phyloP scores from a whole-genome alignment of 1,284 basidiomycete genomes.

The Phlebopus sp. region DNA sequence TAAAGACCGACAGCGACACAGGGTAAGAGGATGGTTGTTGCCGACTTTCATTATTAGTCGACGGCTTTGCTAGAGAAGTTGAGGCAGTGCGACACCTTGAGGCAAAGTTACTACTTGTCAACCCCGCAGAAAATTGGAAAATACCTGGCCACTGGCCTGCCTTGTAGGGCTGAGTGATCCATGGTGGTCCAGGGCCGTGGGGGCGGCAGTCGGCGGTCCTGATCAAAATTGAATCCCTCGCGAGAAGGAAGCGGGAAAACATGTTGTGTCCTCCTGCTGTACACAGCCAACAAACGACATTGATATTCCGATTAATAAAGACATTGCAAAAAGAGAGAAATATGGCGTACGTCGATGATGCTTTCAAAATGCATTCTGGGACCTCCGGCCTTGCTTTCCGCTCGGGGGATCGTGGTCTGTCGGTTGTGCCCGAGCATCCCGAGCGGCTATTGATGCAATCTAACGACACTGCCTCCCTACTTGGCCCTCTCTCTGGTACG shows the following conservation, averaged over 20 bases:
- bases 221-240: constrained; percentile 34
- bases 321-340: constrained; percentile 11
- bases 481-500: constrained; percentile 12
- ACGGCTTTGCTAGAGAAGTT: constrained; percentile 19
- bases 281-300: constrained; percentile 21
- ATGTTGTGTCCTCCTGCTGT: constrained; percentile 34
- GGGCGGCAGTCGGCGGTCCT: constrained; percentile 33
- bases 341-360: constrained; percentile 26
- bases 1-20: constrained; percentile 36
- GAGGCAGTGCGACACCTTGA: constrained; percentile 24
- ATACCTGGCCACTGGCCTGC: constrained; percentile 28
- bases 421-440: constrained; percentile 18
- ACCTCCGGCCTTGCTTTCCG: constrained; percentile 18
- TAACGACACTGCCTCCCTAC: constrained; percentile 19
- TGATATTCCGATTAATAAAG: constrained; percentile 26
- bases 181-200: constrained; percentile 31
- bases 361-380: constrained; percentile 23
- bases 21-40: constrained; percentile 27
- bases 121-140: constrained; percentile 5
- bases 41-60: constrained; percentile 22
- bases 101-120: constrained; percentile 17
- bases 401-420: constrained; percentile 19
- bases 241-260: constrained; percentile 32
- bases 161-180: constrained; percentile 24
- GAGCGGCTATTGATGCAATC: constrained; percentile 20